Conservation (phyloP, 306 rosid genomes). For the Quercus berberidifolia region DNA sequence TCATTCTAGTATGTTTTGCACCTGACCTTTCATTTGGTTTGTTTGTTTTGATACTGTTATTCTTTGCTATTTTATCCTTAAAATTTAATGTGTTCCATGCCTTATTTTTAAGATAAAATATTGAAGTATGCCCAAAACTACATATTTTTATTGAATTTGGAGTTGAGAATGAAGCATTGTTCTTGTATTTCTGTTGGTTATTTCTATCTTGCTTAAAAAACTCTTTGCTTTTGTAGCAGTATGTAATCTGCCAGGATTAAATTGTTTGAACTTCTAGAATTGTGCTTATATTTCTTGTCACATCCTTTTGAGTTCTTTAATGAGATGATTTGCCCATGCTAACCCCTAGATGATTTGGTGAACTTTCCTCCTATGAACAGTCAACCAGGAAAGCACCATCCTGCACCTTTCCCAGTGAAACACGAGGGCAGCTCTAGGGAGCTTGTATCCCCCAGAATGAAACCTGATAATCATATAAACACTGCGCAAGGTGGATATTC, state of each 20-base stretch:
- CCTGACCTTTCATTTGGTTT: not conserved
- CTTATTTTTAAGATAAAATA: not conserved
- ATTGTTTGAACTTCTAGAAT: not conserved
- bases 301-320: not conserved
- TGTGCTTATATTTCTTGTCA: not conserved
- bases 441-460: constrained; percentile 69
- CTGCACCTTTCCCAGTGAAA: constrained; percentile 45
- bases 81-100: not conserved
- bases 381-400: constrained; percentile 49
- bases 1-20: not conserved
- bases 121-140: not conserved
- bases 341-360: not conserved
- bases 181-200: not conserved
- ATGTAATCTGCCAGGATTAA: not conserved
- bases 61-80: not conserved
- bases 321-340: not conserved
- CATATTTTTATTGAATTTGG: not conserved
- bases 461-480: constrained; percentile 52
- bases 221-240: not conserved
- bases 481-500: constrained; percentile 48
- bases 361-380: constrained; percentile 33
- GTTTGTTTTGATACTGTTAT: not conserved
- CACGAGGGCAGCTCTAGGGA: constrained; percentile 61
- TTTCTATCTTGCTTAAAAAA: not conserved
- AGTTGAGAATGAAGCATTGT: not conserved